Evolutionary conservation across 1,139 yeast genomes (phyloP).

Genomic region (Hyphopichia buzzinii): DNA sequence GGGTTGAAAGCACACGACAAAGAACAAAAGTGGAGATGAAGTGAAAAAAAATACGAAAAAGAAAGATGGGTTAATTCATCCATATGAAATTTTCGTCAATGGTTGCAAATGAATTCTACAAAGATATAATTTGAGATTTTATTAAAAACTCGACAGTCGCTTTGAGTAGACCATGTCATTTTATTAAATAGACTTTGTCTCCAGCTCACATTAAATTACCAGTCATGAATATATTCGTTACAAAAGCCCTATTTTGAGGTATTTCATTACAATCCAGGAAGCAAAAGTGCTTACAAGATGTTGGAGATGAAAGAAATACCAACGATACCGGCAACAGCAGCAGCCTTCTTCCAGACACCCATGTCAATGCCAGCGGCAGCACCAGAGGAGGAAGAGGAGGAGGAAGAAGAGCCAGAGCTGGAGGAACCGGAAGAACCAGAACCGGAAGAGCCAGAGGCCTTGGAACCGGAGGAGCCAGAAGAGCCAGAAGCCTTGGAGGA

Average conservation of each 20-base stretch:
- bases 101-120: too few relatives aligned
- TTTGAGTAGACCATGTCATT: too few relatives aligned
- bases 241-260: too few relatives aligned
- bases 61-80: neutral
- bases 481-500: slow-evolving; percentile 9
- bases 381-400: slow-evolving; percentile 11
- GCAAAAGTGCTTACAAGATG: slow-evolving; percentile 21
- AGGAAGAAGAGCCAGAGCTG: slow-evolving; percentile 8
- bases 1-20: neutral
- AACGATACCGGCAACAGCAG: slow-evolving; percentile 36
- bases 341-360: slow-evolving; percentile 42
- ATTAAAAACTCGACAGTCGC: too few relatives aligned
- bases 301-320: slow-evolving; percentile 38
- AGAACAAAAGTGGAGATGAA: too few relatives aligned
- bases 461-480: slow-evolving; percentile 12
- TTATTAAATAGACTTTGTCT: too few relatives aligned
- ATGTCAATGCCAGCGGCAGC: slow-evolving; percentile 17
- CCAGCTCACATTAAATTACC: neutral
- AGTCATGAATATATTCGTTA: neutral
- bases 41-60: neutral
- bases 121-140: too few relatives aligned
- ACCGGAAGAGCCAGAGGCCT: slow-evolving; percentile 12
- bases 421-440: slow-evolving; percentile 9
- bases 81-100: neutral
- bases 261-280: too few relatives aligned